A percentile compares a stretch with the other conserved stretches of the same genome.
phyloP scores from a whole-genome alignment of 371 early-diverging fungal genomes.

The Mortierella sp. region DNA sequence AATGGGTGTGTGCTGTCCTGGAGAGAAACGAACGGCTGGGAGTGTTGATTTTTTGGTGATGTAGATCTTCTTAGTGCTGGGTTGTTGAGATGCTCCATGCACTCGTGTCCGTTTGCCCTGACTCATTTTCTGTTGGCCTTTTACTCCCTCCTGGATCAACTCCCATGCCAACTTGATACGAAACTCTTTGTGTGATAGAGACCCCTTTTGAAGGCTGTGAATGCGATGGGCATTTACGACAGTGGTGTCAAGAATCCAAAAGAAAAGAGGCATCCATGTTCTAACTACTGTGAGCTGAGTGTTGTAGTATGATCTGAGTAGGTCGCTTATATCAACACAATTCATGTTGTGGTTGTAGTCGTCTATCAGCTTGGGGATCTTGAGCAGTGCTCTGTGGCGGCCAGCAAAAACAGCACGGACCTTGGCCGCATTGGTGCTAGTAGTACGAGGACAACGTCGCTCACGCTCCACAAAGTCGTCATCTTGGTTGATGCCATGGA shows the following conservation, averaged over 20 bases:
- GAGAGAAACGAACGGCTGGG: conserved; percentile 5
- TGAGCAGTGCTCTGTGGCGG: background rate
- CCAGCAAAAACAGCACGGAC: conserved; percentile 13
- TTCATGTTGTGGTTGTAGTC: conserved; percentile 49
- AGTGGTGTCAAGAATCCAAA: conserved; percentile 29
- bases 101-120: background rate
- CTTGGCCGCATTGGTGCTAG: conserved; percentile 16
- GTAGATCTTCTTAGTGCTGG: background rate
- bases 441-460: conserved; percentile 15
- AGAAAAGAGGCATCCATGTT: conserved; percentile 35
- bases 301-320: conserved; percentile 23
- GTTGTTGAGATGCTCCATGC: conserved; percentile 3
- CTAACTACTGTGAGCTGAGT: conserved; percentile 14
- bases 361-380: conserved; percentile 37
- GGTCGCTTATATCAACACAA: conserved; percentile 31
- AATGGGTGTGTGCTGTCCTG: background rate
- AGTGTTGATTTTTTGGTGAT: conserved; percentile 9
- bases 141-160: conserved; percentile 9
- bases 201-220: conserved; percentile 8
- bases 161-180: conserved; percentile 19
- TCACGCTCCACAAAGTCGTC: background rate
- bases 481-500: conserved; percentile 23
- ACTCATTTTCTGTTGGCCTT: background rate
- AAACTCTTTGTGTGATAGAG: conserved; percentile 14
- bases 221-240: conserved; percentile 20